Evolutionary conservation across 306 rosid genomes (phyloP).

Genomic region (Trichosanthes truncata): DNA sequence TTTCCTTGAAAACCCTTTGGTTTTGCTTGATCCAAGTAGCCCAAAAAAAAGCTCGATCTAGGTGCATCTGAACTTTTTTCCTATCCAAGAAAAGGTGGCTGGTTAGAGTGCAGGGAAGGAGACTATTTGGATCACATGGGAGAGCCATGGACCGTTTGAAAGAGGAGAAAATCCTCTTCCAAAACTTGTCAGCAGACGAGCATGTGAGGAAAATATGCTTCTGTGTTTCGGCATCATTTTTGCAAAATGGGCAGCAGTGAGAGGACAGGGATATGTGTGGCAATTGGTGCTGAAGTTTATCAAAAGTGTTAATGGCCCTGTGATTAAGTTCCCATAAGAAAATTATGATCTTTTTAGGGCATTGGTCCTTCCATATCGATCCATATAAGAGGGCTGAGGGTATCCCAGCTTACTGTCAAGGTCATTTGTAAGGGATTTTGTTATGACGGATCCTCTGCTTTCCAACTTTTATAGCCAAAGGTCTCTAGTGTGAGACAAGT

Average conservation of each 20-base stretch:
- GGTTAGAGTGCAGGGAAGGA: background rate
- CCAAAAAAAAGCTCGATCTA: background rate
- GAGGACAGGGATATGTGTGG: background rate
- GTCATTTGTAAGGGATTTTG: too few species aligned
- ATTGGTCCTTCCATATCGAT: background rate
- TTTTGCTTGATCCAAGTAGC: background rate
- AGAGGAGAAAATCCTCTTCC: too few species aligned
- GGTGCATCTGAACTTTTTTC: background rate
- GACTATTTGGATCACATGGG: background rate
- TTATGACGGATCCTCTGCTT: too few species aligned
- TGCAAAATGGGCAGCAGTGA: background rate
- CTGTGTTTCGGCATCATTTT: background rate
- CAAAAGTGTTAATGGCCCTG: too few species aligned
- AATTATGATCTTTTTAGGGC: background rate
- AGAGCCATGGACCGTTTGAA: background rate
- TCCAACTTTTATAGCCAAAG: too few species aligned
- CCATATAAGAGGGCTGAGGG: background rate
- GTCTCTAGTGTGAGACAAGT: too few species aligned
- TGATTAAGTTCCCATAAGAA: too few species aligned
- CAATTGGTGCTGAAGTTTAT: background rate
- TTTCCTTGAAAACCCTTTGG: background rate
- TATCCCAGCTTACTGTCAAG: background rate
- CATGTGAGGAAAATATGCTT: too few species aligned
- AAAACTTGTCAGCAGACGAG: too few species aligned
- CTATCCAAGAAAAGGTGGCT: background rate